Evolutionary conservation across 805 yeast species (phyloP).

Genomic region (Sugiyamaella lignohabitans): DNA sequence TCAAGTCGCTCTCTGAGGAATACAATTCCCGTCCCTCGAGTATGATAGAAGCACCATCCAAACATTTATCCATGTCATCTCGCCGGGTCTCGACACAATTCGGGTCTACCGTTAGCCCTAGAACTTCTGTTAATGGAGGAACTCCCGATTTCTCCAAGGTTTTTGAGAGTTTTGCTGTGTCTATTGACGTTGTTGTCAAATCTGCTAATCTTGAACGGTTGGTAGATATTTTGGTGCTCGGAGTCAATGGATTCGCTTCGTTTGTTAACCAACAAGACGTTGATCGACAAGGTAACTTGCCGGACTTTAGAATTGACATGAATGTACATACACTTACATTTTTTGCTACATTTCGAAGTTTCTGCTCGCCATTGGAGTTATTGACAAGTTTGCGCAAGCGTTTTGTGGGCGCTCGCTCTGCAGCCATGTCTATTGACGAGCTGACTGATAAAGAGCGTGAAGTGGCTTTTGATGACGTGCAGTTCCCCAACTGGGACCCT

Average conservation of each 20-base stretch:
- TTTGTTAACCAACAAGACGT: constrained; percentile 23
- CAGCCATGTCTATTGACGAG: constrained; percentile 47
- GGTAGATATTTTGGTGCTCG: constrained; percentile 72
- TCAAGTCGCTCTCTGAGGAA: constrained; percentile 46
- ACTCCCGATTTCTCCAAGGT: constrained; percentile 1
- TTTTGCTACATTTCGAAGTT: constrained; percentile 62
- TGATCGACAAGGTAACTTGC: constrained; percentile 7
- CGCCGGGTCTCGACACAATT: constrained; percentile 26
- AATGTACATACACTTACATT: constrained; percentile 59
- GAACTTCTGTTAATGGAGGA: constrained; percentile 3
- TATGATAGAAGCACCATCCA: constrained; percentile 42
- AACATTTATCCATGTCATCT: constrained; percentile 37
- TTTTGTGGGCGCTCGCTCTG: constrained; percentile 56
- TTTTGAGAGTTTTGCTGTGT: constrained; percentile 1
- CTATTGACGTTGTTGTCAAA: constrained; percentile 46
- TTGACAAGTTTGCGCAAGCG: constrained; percentile 49
- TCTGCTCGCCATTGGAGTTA: constrained; percentile 50
- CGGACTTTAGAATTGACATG: constrained; percentile 51
- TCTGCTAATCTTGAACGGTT: constrained; percentile 71
- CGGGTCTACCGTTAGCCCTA: constrained; percentile 4
- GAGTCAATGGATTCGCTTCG: constrained; percentile 51
- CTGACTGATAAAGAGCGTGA: not conserved
- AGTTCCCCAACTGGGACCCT: constrained; percentile 25
- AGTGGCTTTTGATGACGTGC: constrained; percentile 9
- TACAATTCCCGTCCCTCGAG: constrained; percentile 40